Base-by-base conservation (phyloP, 2,329 filamentous ascomycete genomes). In the Aspergillus proliferans region DNA sequence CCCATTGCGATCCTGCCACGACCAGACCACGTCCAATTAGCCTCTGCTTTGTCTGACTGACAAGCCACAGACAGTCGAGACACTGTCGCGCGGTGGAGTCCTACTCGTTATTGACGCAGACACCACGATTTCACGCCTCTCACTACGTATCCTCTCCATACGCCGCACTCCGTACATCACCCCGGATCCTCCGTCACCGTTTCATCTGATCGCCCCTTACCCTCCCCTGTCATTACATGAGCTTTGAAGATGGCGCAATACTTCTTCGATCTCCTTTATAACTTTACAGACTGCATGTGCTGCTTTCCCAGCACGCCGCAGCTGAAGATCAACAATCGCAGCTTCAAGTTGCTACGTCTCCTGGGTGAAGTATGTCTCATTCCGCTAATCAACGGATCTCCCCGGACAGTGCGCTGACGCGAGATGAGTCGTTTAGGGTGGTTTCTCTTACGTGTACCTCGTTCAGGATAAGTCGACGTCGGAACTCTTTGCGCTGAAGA, bases 401-500 rank as follows among this genome's bases (percentile, higher is more conserved):
- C 15, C n/a, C 14, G 18, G 34, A 38, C 14, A 38, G 18, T 15
- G 19, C 19, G 14, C 41, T 43, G 19, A 43, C 41, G 41, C 41
- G 24, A 19, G 10, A 22, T 3, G 22, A 28, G 22, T 14, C 19
- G 14, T 12, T 33, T 55, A 92, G 86, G 93, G 93, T 67, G 93
- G 93, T 64, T 98, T 98, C 77, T 95, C 90, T 57, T 98, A 97
- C 72, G 93, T 98, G 60, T 98, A 98, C 74, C 87, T 98, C 51
- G 93, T 98, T 52, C 88, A 97, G 77, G 91, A 96, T 70, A 92
- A 87, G 43, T 77, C 82, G 47, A 86, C 83, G 46, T 87, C 88
- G 51, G 84, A 92, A 61, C 81, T 95, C 43, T 92, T 95, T 70
- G 93, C 93, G 15, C 84, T 97, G 53, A 98, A 98, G 73, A 98